Evolutionary conservation across 345 rosid species (phyloP).

Genomic region (Syzygium jambos): DNA sequence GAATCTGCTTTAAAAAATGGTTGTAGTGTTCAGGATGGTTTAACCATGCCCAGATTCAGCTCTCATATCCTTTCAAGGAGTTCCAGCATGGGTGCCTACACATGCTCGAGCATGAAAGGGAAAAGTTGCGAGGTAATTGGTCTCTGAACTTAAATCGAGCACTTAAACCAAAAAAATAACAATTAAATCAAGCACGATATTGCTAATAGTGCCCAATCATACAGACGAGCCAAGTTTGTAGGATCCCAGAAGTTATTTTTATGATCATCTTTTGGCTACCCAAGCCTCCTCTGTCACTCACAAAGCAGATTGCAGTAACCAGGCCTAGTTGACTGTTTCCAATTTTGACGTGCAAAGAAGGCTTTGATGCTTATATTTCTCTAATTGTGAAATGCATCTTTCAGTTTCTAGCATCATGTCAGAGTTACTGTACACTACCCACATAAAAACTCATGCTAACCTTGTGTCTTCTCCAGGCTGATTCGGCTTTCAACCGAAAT

Average conservation of each 20-base stretch:
- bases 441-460: neutral
- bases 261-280: neutral
- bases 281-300: neutral
- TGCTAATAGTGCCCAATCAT: neutral
- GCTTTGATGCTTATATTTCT: neutral
- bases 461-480: neutral
- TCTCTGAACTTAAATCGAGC: neutral
- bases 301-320: neutral
- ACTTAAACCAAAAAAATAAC: neutral
- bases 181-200: neutral
- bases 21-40: constrained; percentile 19
- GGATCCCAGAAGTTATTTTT: neutral
- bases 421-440: neutral
- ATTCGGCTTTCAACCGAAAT: neutral
- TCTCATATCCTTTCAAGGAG: constrained; percentile 49
- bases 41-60: constrained; percentile 25
- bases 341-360: neutral
- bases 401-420: neutral
- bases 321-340: neutral
- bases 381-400: neutral
- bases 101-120: constrained; percentile 33
- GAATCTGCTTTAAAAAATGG: constrained; percentile 28
- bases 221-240: neutral
- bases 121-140: constrained; percentile 14
- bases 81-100: constrained; percentile 69